phyloP scores from a whole-genome alignment of 306 rosid genomes.

The Canavalia gladiata region DNA sequence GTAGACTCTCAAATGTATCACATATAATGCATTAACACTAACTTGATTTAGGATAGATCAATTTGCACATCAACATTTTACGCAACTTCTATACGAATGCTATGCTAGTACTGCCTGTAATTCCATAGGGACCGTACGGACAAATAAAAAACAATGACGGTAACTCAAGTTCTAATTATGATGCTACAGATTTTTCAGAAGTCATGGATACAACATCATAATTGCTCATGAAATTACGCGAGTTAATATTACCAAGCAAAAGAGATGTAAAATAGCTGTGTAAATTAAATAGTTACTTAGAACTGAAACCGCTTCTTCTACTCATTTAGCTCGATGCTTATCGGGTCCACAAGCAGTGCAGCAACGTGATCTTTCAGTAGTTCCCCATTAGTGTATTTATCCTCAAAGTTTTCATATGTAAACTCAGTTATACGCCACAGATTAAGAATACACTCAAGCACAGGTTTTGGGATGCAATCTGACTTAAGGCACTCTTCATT shows the following conservation, averaged over 20 bases:
- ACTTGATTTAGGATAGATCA: too few species aligned
- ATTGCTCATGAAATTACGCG: too few species aligned
- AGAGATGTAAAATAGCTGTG: not conserved
- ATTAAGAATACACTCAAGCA: constrained; percentile 52
- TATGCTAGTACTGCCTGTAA: not conserved
- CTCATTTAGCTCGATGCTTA: not conserved
- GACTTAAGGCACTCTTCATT: constrained; percentile 52
- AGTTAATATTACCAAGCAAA: not conserved
- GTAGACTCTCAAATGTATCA: too few species aligned
- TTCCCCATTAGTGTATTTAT: constrained; percentile 41
- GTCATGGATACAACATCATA: too few species aligned
- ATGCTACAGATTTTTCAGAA: not conserved
- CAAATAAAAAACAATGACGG: not conserved
- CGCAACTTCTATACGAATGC: too few species aligned
- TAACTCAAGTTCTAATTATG: not conserved
- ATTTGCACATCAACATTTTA: too few species aligned
- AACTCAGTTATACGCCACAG: constrained; percentile 49
- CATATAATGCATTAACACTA: too few species aligned
- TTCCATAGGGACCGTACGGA: not conserved
- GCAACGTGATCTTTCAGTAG: constrained; percentile 27
- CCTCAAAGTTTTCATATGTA: constrained; percentile 36
- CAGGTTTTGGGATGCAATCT: constrained; percentile 39
- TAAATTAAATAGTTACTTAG: not conserved
- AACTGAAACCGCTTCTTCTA: not conserved
- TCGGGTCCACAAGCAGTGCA: constrained; percentile 47